Base-by-base conservation (phyloP, 2,329 filamentous ascomycete species). In the Teratosphaeriaceae sp. region DNA sequence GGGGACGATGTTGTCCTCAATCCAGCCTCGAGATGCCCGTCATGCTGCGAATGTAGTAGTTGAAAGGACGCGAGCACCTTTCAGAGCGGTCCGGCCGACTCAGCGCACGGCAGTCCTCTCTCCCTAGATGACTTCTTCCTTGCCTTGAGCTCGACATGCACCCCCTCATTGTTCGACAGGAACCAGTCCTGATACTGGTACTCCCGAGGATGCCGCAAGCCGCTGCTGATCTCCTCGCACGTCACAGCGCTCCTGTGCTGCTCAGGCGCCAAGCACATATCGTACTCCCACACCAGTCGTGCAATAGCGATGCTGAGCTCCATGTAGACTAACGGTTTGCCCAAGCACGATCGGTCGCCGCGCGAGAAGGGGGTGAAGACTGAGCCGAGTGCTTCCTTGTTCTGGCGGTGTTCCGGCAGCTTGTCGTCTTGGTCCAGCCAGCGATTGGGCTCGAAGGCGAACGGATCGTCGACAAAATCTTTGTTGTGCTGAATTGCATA, bases 301-400 rank as follows among this genome's bases (percentile, higher is more conserved):
- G 43, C 45, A 9, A 50, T 38, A 3, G 38, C 34, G 12, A 47
- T 41, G n/a, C 34, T 31, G 13, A 52, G 26, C 40, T 52, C 50
- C 37, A 48, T 29, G 19, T 45, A 46, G 8, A 40, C 50, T 40
- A 52, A n/a, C 12, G 21, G 20, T 38, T 85, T 85, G 1, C 83
- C 83, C 43, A 86, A 84, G 54, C 83, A 87, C 1, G 81, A 80
- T 13, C 82, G 67, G 0, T 80, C 78, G 0, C 83, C 83, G 50
- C 85, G 67, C 40, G 76, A 81, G 55, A 86, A 87, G 1, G 85
- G 82, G 49, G 82, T 86, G 65, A 86, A 89, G 1, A 84, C 85
- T 34, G 71, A 73, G 11, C 40, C 16, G 9, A 37, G 81, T 75
- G 2, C 84, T 82, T 51, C 45, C 16, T 31, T 36, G 24, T 51